phyloP scores from a whole-genome alignment of 805 yeast species.

The Ogataea methanolica region DNA sequence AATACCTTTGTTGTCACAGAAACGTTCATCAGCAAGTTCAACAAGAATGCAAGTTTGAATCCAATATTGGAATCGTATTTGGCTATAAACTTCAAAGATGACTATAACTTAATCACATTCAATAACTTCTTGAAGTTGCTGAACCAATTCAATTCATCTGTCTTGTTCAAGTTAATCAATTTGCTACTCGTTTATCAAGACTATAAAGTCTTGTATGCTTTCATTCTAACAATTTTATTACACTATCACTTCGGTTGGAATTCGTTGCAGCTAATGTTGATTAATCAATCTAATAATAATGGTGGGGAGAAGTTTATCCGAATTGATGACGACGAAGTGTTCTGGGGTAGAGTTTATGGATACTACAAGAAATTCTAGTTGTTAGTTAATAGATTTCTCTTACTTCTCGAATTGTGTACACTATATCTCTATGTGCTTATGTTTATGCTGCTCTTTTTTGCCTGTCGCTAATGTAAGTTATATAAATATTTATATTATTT shows the following conservation, averaged over 20 bases:
- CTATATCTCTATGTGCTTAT: background rate
- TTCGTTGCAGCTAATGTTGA: constrained; percentile 25
- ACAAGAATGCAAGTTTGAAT: constrained; percentile 13
- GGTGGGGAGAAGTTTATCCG: constrained; percentile 10
- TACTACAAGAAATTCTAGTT: constrained; percentile 24
- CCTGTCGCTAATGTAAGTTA: too few relatives aligned
- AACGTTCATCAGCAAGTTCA: constrained; percentile 20
- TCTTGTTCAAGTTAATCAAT: constrained; percentile 19
- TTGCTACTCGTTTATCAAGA: constrained; percentile 24
- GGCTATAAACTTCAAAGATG: constrained; percentile 24
- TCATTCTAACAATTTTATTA: constrained; percentile 36
- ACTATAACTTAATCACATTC: constrained; percentile 17
- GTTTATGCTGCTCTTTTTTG: too few relatives aligned
- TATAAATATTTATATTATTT: too few relatives aligned
- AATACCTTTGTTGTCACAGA: constrained; percentile 19
- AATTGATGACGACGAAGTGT: constrained; percentile 22
- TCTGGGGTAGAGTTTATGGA: constrained; percentile 26
- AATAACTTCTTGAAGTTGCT: constrained; percentile 15
- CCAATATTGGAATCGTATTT: constrained; percentile 15
- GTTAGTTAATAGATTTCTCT: background rate
- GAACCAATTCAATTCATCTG: constrained; percentile 11
- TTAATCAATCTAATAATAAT: constrained; percentile 1
- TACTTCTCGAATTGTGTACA: background rate
- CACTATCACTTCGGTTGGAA: constrained; percentile 51
- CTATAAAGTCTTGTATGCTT: constrained; percentile 37